Evolutionary conservation across 345 rosid species (phyloP), one percentile per base, ranked within the genome.

Genomic region (Brassica cretica): DNA sequence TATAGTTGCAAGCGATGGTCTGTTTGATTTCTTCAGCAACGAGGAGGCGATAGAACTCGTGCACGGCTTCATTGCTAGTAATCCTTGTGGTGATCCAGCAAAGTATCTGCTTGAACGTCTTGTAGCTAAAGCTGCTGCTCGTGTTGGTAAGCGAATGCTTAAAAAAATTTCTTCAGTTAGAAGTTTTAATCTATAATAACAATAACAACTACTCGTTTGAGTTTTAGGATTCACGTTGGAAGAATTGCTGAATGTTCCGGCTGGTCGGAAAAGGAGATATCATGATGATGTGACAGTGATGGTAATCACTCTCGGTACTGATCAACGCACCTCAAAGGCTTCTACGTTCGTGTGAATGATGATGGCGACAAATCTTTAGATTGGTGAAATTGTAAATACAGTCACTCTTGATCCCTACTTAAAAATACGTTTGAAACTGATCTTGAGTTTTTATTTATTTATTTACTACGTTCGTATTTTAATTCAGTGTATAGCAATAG

Each of bases 271-370:
- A 82, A 84, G 97, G 87, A 93, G 94, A 79, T 95, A 95, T 80
- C 99, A 93, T 25, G 99, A 95, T 33, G 99, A 95, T 79, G 92
- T 95, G 49, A 93, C 99, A 44, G 89, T 93, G 9, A 87, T 95
- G 18, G 92, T 95, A 71, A 85, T 95, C 78, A 88, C 91, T 49
- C 93, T 93, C 4, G 97, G 99, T 75, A 81, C 89, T 0, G 88
- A 90, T 76, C 93, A 91, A 68, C 92, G 99, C 64, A 89, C 96
- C 3, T 78, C 91, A 14, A 93, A 89, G 85, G 99, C 99, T 67
- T 95, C 99, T 21, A 95, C 93, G 8, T 85, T 80, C 64, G 78
- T 75, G 3, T 80, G 76, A 75, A 37, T 67, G 82, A 78, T 68
- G 61, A 73, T 78, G 82, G 27, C 78, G 78, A 73, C 12, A 59